Percentiles rank a stretch among this genome's conserved stretches.
Evolutionary conservation across 2,329 filamentous ascomycete species (phyloP).

Genomic region (Periconia macrospinosa): DNA sequence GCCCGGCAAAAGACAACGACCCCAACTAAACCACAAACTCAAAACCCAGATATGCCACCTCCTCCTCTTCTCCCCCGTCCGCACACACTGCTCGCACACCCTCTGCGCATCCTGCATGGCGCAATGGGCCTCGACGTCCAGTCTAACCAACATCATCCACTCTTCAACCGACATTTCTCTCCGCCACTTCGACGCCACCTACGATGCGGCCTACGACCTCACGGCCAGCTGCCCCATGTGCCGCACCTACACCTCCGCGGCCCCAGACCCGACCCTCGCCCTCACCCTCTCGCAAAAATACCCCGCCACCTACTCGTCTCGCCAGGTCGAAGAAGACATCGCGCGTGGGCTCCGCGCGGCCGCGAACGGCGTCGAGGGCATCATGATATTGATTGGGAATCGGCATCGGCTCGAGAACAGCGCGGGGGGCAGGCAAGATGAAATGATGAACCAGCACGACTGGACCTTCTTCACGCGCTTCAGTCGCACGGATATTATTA

Average conservation of each 20-base stretch:
- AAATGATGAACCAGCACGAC: slow-evolving; percentile 42
- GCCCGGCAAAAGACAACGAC: background rate
- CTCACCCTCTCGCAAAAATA: slow-evolving; percentile 38
- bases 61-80: slow-evolving; percentile 47
- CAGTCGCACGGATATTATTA: slow-evolving; percentile 48
- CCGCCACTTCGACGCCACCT: slow-evolving; percentile 41
- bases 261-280: slow-evolving; percentile 26
- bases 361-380: slow-evolving; percentile 37
- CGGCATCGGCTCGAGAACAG: slow-evolving; percentile 33
- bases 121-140: slow-evolving; percentile 49
- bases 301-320: slow-evolving; percentile 37
- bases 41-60: slow-evolving; percentile 44
- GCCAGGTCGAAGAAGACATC: slow-evolving; percentile 38
- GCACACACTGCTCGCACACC: slow-evolving; percentile 47
- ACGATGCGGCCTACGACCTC: slow-evolving; percentile 32
- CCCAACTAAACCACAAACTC: background rate
- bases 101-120: slow-evolving; percentile 52
- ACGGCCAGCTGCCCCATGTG: slow-evolving; percentile 53
- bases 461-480: slow-evolving; percentile 53
- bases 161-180: slow-evolving; percentile 44
- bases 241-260: slow-evolving; percentile 43
- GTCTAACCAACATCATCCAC: slow-evolving; percentile 39
- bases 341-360: slow-evolving; percentile 20
- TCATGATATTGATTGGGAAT: slow-evolving; percentile 51
- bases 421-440: slow-evolving; percentile 5